Conservation (phyloP, 1,284 basidiomycete species). For the Austroboletus novae-zelandiae region DNA sequence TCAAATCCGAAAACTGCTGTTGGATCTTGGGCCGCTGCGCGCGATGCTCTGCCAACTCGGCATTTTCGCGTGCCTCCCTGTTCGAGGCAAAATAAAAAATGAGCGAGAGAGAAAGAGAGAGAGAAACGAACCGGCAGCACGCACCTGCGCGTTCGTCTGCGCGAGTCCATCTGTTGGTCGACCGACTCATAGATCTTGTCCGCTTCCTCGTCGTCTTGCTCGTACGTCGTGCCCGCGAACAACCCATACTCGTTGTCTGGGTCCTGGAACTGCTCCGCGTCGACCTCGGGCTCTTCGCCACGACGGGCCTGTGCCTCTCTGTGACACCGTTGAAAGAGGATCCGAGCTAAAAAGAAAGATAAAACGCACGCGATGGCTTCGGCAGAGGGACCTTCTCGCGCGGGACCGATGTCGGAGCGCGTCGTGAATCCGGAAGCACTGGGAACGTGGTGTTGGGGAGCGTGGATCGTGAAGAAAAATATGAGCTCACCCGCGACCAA, state of each 20-base stretch:
- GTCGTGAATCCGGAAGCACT: conserved; percentile 98
- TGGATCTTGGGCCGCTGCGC: conserved; percentile 87
- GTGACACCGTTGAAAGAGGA: not conserved
- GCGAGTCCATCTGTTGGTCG: conserved; percentile 87
- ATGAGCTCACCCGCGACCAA: conserved; percentile 80
- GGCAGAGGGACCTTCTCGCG: conserved; percentile 89
- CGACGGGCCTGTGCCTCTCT: conserved; percentile 75
- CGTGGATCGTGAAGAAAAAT: not conserved
- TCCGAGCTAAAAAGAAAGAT: not conserved
- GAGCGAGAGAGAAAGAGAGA: conserved; percentile 20
- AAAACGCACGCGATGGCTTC: conserved; percentile 76
- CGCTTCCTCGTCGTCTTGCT: conserved; percentile 97
- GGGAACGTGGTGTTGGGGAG: conserved; percentile 7
- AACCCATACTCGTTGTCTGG: conserved; percentile 97
- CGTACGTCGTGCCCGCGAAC: conserved; percentile 94
- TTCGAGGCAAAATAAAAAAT: conserved; percentile 13
- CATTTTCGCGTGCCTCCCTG: conserved; percentile 76
- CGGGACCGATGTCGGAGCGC: conserved; percentile 97
- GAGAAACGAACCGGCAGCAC: conserved; percentile 44
- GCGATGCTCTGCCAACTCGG: conserved; percentile 69
- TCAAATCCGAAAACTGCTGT: conserved; percentile 93
- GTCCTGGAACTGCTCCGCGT: conserved; percentile 91
- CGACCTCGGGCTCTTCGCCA: conserved; percentile 83
- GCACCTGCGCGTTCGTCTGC: conserved; percentile 77
- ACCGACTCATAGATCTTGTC: conserved; percentile 93